Conservation (phyloP, 495 filamentous ascomycete genomes). For the Penicillium silybi region DNA sequence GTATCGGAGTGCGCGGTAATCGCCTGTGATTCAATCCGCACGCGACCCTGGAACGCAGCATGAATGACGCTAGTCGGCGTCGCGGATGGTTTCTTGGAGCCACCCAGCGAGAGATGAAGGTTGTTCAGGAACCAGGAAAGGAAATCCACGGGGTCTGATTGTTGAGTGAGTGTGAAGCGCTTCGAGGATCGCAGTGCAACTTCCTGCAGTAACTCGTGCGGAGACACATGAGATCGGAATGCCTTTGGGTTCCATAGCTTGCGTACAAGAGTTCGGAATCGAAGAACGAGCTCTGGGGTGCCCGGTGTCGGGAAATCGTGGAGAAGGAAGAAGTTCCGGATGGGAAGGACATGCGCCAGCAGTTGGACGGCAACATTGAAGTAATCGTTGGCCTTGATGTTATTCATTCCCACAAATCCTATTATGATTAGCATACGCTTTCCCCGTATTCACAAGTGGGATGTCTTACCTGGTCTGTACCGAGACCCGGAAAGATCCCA, state of each 20-base stretch:
- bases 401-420: conserved; percentile 98
- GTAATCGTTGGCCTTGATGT: conserved; percentile 99
- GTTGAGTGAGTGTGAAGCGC: conserved; percentile 83
- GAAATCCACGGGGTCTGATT: conserved; percentile 95
- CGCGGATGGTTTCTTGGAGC: conserved; percentile 76
- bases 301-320: conserved; percentile 51
- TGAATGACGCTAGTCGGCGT: conserved; percentile 69
- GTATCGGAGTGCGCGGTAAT: conserved; percentile 91
- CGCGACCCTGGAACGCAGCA: conserved; percentile 84
- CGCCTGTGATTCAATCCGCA: conserved; percentile 88
- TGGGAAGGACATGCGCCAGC: conserved; percentile 80
- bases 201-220: conserved; percentile 94
- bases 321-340: conserved; percentile 91
- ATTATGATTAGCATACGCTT: conserved; percentile 1
- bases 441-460: not conserved
- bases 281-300: conserved; percentile 60
- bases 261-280: conserved; percentile 84
- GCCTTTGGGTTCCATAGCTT: conserved; percentile 98
- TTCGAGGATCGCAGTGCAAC: conserved; percentile 86
- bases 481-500: conserved; percentile 77
- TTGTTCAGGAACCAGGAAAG: conserved; percentile 96
- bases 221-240: conserved; percentile 95
- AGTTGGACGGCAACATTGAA: conserved; percentile 95
- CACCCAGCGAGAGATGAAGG: conserved; percentile 86
- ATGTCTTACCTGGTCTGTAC: conserved; percentile 68